Base-by-base conservation (phyloP, 768 basidiomycete genomes). In the Collybia mongolica region DNA sequence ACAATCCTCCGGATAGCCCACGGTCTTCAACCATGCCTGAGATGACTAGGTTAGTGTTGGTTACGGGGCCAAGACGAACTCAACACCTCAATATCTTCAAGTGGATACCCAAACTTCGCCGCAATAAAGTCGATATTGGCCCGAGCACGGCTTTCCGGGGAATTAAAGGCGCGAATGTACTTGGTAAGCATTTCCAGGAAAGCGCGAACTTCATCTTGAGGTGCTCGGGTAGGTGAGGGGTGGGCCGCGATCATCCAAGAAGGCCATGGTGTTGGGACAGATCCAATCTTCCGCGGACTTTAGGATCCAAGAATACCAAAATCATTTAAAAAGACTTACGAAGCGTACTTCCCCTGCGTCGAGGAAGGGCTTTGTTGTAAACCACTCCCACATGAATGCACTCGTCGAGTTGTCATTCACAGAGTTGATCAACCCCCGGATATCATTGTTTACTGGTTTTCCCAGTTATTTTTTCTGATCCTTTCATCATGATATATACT, bases 371-470 rank as follows among this genome's bases (percentile, higher is more conserved):
- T 80, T 81, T 0, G 80, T 80, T 1, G 79, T 81, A 66, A 96
- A 97, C 90, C 89, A 92, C 65, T 93, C 92, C 91, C 92, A 93
- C 86, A 95, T 89, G 70, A 95, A 95, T 9, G 88, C 89, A 54
- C 90, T 90, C 5, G 93, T 93, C 11, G 86, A 80, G 0, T 86
- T 90, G 45, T 90, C 84, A 61, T 97, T 97, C 12, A 96, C 92
- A 5, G 93, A 92, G 54, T 85, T 72, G 52, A 95, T 82, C 24
- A 98, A 74, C 8, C 90, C 86, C 14, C 79, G 83, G 52, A 93
- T 90, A 57, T 91, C 84, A 55, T 89, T 83, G 61, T 90, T 90
- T 32, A 91, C 90, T 92, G 52, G 5, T 11, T 32, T 12, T 19
- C 18, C 6, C 23, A 53, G 20, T 32, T 19, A 32, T 40, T 28